Percentiles rank a stretch among this genome's conserved stretches.
Conservation (phyloP, 176 grass and related monocot species). For the Thinopyrum elongatum region DNA sequence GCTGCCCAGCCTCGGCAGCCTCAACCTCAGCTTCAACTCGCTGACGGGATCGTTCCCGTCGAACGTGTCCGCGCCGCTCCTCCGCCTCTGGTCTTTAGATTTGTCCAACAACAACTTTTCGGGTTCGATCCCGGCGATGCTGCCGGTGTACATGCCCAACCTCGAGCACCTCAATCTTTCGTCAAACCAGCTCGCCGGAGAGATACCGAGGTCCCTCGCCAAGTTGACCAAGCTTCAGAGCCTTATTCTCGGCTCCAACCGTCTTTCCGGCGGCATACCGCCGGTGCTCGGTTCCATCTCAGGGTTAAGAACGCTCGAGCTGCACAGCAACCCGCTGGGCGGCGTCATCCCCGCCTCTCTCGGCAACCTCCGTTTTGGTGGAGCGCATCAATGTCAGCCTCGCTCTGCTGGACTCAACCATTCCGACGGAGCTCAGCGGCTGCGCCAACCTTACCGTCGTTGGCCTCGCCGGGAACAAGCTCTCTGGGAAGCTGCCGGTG, state of each 20-base stretch:
- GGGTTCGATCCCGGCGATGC: constrained; percentile 30
- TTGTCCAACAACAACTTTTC: constrained; percentile 53
- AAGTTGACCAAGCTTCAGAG: constrained; percentile 43
- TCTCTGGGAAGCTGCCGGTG: constrained; percentile 42
- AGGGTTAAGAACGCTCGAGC: constrained; percentile 43
- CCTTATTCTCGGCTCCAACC: constrained; percentile 43
- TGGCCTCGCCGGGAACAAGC: constrained; percentile 50
- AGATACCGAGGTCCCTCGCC: constrained; percentile 38
- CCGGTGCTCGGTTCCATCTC: constrained; percentile 42
- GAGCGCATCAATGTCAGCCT: constrained; percentile 48
- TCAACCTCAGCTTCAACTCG: constrained; percentile 71
- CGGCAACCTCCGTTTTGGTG: constrained; percentile 42
- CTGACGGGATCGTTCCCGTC: constrained; percentile 50
- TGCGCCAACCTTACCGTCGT: constrained; percentile 55
- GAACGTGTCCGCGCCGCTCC: constrained; percentile 36
- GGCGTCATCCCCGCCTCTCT: constrained; percentile 57
- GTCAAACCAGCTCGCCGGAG: constrained; percentile 38
- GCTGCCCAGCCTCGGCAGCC: constrained; percentile 34
- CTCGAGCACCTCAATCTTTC: constrained; percentile 54
- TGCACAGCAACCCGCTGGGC: constrained; percentile 47
- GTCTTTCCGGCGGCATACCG: constrained; percentile 51
- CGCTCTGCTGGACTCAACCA: constrained; percentile 44
- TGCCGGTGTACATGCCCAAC: constrained; percentile 34
- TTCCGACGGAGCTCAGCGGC: constrained; percentile 54
- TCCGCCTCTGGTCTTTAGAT: constrained; percentile 56